Percentiles rank a stretch among this genome's conserved stretches.
Evolutionary conservation across 108 stramenopile species (phyloP).

Genomic region (Aurantiochytrium sp.): DNA sequence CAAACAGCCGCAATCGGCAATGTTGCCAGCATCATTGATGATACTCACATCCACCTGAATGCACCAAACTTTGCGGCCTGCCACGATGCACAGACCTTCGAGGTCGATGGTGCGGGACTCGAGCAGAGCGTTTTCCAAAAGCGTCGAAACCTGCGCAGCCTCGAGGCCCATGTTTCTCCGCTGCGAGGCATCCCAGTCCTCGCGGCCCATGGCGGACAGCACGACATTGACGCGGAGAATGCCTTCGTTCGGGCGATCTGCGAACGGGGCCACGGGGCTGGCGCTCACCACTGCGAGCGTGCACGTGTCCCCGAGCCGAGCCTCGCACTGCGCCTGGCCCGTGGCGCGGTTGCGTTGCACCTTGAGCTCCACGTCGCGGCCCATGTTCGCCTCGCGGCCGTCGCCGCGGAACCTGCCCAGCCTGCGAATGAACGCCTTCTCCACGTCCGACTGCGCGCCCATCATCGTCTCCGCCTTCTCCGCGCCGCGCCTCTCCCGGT

Average conservation of each 20-base stretch:
- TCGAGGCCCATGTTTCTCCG: not conserved
- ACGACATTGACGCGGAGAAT: slow-evolving; percentile 41
- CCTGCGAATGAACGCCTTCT: not conserved
- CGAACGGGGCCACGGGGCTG: slow-evolving; percentile 37
- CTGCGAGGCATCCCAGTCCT: slow-evolving; percentile 13
- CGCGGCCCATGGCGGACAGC: slow-evolving; percentile 29
- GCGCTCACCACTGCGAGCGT: not conserved
- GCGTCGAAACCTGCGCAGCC: slow-evolving; percentile 34
- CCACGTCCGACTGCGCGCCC: not conserved
- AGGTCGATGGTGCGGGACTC: slow-evolving; percentile 42
- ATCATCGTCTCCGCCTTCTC: not conserved
- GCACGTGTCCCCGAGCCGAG: not conserved
- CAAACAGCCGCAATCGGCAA: slow-evolving; percentile 40
- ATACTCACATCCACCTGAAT: slow-evolving; percentile 38
- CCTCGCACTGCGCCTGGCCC: not conserved
- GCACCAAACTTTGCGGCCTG: slow-evolving; percentile 46
- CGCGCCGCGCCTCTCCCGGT: too few species aligned
- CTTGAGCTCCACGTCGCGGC: not conserved
- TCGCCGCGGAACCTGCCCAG: not conserved
- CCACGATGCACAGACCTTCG: slow-evolving; percentile 47
- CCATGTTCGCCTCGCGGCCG: not conserved
- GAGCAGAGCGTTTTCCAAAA: slow-evolving; percentile 35
- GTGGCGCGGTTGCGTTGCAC: not conserved
- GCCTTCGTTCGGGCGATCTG: slow-evolving; percentile 45
- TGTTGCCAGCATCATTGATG: slow-evolving; percentile 43